phyloP scores from a whole-genome alignment of 2,329 filamentous ascomycete genomes.

The Metarhizium sp. region DNA sequence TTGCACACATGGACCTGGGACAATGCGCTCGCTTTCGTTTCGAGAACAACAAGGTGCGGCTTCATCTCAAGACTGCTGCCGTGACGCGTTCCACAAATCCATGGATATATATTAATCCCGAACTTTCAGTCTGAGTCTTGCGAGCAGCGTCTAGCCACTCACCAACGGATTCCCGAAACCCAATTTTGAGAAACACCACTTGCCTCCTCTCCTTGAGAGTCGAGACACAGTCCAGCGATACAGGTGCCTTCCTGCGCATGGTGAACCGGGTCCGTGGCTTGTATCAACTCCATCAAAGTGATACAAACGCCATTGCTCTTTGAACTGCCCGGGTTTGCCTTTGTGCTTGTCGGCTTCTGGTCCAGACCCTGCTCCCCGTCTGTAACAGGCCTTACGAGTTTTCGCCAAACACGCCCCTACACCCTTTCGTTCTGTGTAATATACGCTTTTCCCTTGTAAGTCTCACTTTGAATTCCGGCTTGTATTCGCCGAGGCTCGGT shows the following conservation, averaged over 20 bases:
- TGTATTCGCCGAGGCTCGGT: conserved; percentile 11
- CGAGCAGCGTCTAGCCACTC: not conserved
- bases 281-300: not conserved
- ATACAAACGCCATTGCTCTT: not conserved
- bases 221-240: not conserved
- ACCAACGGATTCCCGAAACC: not conserved
- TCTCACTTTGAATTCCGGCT: not conserved
- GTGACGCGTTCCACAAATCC: conserved; percentile 2
- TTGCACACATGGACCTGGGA: not conserved
- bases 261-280: not conserved
- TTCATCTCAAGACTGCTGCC: not conserved
- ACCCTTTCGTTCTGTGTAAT: conserved; percentile 1
- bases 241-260: not conserved
- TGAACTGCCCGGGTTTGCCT: not conserved
- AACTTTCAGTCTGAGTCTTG: not conserved
- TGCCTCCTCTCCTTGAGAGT: not conserved
- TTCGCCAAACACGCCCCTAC: conserved; percentile 4
- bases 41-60: not conserved
- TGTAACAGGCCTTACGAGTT: not conserved
- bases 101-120: not conserved
- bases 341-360: not conserved
- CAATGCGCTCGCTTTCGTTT: conserved; percentile 2
- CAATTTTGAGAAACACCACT: not conserved
- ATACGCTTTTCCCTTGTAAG: not conserved
- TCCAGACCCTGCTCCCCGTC: not conserved